phyloP scores from a whole-genome alignment of 176 grass and related monocot species.

The Oryza punctata region DNA sequence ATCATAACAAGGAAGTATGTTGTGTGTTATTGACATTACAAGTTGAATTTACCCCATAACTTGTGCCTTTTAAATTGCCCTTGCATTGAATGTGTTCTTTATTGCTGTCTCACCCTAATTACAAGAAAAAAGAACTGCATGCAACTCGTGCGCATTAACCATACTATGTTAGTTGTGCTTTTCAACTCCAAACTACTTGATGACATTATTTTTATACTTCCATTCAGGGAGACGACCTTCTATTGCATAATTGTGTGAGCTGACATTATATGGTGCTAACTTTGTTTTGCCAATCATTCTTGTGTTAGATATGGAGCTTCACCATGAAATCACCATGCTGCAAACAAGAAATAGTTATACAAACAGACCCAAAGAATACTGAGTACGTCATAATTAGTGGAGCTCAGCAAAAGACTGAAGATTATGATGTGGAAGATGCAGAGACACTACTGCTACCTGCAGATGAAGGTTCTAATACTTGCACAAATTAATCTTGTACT shows the following conservation, averaged over 20 bases:
- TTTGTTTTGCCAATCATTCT: neutral
- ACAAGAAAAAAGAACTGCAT: neutral
- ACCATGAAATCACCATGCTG: slow-evolving; percentile 98
- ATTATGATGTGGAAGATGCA: slow-evolving; percentile 91
- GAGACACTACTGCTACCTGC: slow-evolving; percentile 86
- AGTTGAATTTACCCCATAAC: neutral
- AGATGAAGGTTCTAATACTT: slow-evolving; percentile 67
- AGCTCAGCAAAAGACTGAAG: slow-evolving; percentile 85
- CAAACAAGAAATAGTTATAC: slow-evolving; percentile 88
- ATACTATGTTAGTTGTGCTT: neutral
- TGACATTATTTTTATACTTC: neutral
- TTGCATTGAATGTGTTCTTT: neutral
- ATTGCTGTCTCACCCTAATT: neutral
- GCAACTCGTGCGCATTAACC: neutral
- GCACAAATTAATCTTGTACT: neutral
- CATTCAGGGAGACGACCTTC: neutral
- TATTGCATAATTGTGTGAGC: neutral
- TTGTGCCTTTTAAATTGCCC: neutral
- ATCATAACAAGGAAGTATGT: neutral
- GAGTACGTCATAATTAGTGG: slow-evolving; percentile 91
- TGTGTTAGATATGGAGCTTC: slow-evolving; percentile 92
- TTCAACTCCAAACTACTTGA: neutral
- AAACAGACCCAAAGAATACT: slow-evolving; percentile 95
- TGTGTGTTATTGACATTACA: neutral
- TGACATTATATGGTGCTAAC: slow-evolving; percentile 8